Evolutionary conservation across 768 basidiomycete species (phyloP), one percentile per base, ranked within the genome.

Genomic region (Trametes cingulata): DNA sequence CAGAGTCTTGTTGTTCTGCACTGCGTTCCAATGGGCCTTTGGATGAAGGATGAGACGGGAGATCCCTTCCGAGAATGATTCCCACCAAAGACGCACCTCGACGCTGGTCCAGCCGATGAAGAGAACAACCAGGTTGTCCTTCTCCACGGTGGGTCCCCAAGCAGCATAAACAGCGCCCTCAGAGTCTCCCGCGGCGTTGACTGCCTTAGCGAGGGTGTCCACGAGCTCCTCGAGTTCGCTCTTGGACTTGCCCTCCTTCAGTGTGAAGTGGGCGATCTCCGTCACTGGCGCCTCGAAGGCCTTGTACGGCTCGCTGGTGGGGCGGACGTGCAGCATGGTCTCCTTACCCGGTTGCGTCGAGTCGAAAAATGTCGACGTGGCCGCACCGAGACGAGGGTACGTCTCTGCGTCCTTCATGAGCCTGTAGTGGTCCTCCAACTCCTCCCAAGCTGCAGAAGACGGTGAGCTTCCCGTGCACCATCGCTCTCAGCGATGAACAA

Each of bases 401-500:
- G 22, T 43, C 33, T 50, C 59, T 27, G 19, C 33, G 52, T 67
- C 54, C 8, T 51, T 47, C 46, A 64, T 63, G 20, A 67, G 45
- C 25, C 39, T 50, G 14, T 56, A 12, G 45, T 64, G 63, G 20
- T 64, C 55, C 42, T 56, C 63, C 14, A 53, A 24, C 13, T 50
- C 20, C n/a, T 62, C 55, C 66, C 66, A 67, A 7, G 52, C 66
- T 67, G 36, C 2, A 35, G 13, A 5, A 6, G 27, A 37, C 19
- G 22, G 13, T 29, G 6, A 41, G 52, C 14, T 37, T 20, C 10
- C 12, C 20, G 19, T 36, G 9, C 35, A n/a, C 33, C 4, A 14
- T 17, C 3, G 14, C 14, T 13, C 3, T 20, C 1, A 8, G 27
- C n/a, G 37, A 19, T 8, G 15, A 19, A 39, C 54, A 19, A 19